Evolutionary conservation across 345 rosid genomes (phyloP).

Genomic region (Odontarrhena argentea): DNA sequence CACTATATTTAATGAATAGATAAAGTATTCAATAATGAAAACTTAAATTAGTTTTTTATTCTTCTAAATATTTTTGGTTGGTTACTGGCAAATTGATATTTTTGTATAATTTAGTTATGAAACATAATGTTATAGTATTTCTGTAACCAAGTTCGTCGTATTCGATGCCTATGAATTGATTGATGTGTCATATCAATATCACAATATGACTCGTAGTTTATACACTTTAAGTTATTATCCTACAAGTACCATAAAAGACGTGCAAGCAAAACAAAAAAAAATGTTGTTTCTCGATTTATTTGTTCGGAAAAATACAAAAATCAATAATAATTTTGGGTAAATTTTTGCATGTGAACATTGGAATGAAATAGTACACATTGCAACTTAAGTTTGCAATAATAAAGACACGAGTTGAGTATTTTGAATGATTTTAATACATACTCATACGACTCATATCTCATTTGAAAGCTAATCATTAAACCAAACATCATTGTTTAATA

Average conservation of each 20-base stretch:
- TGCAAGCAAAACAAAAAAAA: background rate
- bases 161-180: conserved; percentile 18
- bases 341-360: conserved; percentile 32
- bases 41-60: background rate
- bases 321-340: conserved; percentile 20
- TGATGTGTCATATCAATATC: conserved; percentile 14
- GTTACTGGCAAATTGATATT: background rate
- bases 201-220: background rate
- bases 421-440: background rate
- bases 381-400: conserved; percentile 24
- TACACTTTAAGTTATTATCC: conserved; percentile 22
- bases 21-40: background rate
- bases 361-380: conserved; percentile 28
- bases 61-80: background rate
- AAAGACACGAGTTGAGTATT: conserved; percentile 4
- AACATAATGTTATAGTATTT: no score
- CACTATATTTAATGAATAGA: background rate
- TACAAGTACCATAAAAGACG: conserved; percentile 18
- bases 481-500: no score
- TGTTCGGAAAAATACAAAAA: conserved; percentile 32
- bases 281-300: conserved; percentile 3
- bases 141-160: background rate
- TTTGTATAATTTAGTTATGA: no score
- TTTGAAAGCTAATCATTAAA: no score
- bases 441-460: background rate